Base-by-base conservation (phyloP, 495 filamentous ascomycete genomes). In the Aspergillus heteromorphus region DNA sequence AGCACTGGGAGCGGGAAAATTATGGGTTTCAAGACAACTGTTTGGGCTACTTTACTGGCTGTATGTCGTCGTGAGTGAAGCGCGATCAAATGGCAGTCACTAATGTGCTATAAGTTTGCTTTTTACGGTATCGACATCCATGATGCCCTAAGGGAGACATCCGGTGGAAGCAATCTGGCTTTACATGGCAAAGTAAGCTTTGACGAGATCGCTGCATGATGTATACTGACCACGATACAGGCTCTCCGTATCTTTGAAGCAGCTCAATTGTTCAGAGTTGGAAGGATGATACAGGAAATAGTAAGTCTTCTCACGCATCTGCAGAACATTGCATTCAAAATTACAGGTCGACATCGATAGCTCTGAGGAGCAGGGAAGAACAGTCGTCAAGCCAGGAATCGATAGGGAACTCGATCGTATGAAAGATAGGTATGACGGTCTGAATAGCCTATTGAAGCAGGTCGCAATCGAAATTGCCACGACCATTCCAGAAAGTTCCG, bases 381-480 rank as follows among this genome's bases (percentile, higher is more conserved):
- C 87, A 0, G 83, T 89, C 4, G 85, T 97, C 2, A 79, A 80
- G 19, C 73, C 77, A 23, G 87, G 89, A 7, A 73, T 95, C 5
- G 88, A 95, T 59, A 73, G 80, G 17, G 80, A 87, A 17, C 78
- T 97, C 6, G 95, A 97, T 61, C 73, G 78, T 23, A 77, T 92
- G 65, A 95, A 91, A 67, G 77, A 79, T 47, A 80, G 74, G 20
- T 96, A 93, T 55, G 81, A 91, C 54, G 88, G 89, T 2, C 75
- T 96, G 51, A 84, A 84, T 54, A 79, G 79, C 54, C 71, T 96
- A 29, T 79, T 98, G 19, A 83, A 83, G 10, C 66, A 79, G 29
- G 79, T 88, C 13, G 83, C 82, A n/a, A 73, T 76, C 19, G 72
- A 80, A 5, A 74, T 96, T 48, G 77, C 82, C 4, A 67, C 63